Evolutionary conservation across 305 asterid genomes (phyloP), one percentile per base, ranked within the genome.

Genomic region (Stenogyne calaminthoides): DNA sequence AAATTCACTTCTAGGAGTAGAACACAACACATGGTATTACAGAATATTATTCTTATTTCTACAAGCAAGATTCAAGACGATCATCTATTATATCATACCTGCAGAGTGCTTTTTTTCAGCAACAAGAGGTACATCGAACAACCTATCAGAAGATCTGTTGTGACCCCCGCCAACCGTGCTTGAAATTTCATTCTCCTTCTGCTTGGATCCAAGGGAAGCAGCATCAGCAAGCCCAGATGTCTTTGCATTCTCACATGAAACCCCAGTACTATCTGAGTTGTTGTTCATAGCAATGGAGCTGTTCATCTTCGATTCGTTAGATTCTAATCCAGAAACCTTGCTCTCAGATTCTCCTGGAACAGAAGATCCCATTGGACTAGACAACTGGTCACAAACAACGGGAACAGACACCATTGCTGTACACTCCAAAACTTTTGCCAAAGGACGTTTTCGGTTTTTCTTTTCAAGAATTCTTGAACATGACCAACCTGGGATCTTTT

Each of bases 111-210:
- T 81, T 76, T 83, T 90, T 70, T 82, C 86, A 59, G 72, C 59
- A 70, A 83, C 73, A 64, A 90, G 83, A 72, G 95, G 93, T 63
- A 89, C 95, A 55, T 83, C 95, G 55, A 84, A 90, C 78, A 92
- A 84, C 54, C 66, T 70, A 40, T 73, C 86, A 27, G 72, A 73
- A 77, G 85, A 80, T 44, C 77, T 85, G 73, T 75, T 72, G 44
- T 71, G 87, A 3, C 78, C 69, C 73, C 58, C 74, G 27, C 68
- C 88, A 63, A 62, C 69, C 58, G 67, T 61, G 75, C 87, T 81
- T 72, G 86, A 84, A 71, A 72, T 76, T 56, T 81, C 91, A 76
- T 69, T 86, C 76, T 86, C 93, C 74, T 76, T 87, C 70, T 54
- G 82, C 75, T 80, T 82, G 18, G 77, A 67, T 72, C 77, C 80